A percentile compares a stretch with the other conserved stretches of the same genome.
phyloP scores from a whole-genome alignment of 345 rosid genomes.

The Erysimum cheiranthoides region DNA sequence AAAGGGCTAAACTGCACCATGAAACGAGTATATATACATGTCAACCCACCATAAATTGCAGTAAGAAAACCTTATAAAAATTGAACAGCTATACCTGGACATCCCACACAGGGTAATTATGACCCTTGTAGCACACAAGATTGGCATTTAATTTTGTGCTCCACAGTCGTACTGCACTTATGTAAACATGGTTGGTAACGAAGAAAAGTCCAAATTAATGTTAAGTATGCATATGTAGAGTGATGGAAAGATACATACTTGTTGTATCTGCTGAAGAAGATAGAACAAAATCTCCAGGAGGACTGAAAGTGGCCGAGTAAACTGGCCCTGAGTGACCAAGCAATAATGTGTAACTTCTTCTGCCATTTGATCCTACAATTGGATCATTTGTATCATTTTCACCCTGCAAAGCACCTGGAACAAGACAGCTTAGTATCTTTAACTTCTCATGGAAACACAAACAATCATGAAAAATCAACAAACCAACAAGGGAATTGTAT shows the following conservation, averaged over 20 bases:
- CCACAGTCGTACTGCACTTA: constrained; percentile 84
- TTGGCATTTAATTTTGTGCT: constrained; percentile 93
- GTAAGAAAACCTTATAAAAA: constrained; percentile 8
- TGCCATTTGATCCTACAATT: constrained; percentile 52
- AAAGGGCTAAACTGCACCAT: constrained; percentile 89
- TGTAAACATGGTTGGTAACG: constrained; percentile 22
- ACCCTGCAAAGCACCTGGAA: constrained; percentile 75
- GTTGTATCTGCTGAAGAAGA: constrained; percentile 98
- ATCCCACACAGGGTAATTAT: constrained; percentile 99
- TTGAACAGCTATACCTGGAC: constrained; percentile 67
- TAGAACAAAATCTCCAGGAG: constrained; percentile 85
- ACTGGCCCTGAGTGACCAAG: constrained; percentile 97
- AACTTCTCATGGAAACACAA: constrained; percentile 28
- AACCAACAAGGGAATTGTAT: constrained; percentile 6
- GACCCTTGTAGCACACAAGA: constrained; percentile 99
- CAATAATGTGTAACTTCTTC: constrained; percentile 70
- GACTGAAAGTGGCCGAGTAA: constrained; percentile 87
- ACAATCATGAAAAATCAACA: constrained; percentile 20
- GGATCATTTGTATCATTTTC: constrained; percentile 72
- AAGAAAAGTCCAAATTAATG: constrained; percentile 22
- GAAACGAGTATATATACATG: constrained; percentile 32
- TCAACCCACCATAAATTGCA: constrained; percentile 29
- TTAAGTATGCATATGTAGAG: constrained; percentile 2
- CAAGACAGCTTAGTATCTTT: constrained; percentile 28
- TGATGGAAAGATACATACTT: constrained; percentile 49